Evolutionary conservation across 139 green algal species (phyloP).

Genomic region (Coccomyxa sp.): DNA sequence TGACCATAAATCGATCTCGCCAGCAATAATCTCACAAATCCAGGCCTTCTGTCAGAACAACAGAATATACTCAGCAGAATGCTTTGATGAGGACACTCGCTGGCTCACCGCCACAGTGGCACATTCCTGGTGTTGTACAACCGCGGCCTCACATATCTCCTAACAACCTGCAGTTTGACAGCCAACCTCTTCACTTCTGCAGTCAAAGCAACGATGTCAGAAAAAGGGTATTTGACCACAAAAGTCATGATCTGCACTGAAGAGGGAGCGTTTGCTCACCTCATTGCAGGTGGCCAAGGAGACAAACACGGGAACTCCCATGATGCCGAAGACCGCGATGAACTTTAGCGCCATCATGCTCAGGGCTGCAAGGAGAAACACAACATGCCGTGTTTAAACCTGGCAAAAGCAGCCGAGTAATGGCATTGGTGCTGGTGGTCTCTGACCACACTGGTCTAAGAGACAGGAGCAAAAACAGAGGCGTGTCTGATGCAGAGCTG

Average conservation of each 20-base stretch:
- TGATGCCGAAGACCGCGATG: not conserved
- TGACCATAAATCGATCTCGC: not conserved
- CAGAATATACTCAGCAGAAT: not conserved
- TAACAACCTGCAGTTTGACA: not conserved
- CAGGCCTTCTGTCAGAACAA: not conserved
- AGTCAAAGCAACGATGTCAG: too few relatives aligned
- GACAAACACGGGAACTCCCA: not conserved
- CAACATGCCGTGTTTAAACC: too few relatives aligned
- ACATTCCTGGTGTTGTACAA: not conserved
- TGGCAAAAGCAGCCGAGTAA: too few relatives aligned
- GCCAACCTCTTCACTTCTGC: not conserved
- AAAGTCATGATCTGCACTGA: too few relatives aligned
- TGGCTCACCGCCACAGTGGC: not conserved
- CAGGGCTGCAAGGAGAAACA: not conserved
- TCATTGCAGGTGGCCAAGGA: constrained; percentile 3
- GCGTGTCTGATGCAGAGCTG: too few relatives aligned
- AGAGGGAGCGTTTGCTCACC: not conserved
- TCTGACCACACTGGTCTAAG: too few relatives aligned
- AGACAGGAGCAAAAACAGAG: too few relatives aligned
- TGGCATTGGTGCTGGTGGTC: too few relatives aligned
- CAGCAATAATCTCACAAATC: not conserved
- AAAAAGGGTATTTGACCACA: too few relatives aligned
- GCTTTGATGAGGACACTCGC: not conserved
- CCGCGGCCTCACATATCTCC: not conserved
- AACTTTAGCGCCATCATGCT: not conserved